Evolutionary conservation across 1,284 basidiomycete genomes (phyloP).

Genomic region (Cerrena zonata): DNA sequence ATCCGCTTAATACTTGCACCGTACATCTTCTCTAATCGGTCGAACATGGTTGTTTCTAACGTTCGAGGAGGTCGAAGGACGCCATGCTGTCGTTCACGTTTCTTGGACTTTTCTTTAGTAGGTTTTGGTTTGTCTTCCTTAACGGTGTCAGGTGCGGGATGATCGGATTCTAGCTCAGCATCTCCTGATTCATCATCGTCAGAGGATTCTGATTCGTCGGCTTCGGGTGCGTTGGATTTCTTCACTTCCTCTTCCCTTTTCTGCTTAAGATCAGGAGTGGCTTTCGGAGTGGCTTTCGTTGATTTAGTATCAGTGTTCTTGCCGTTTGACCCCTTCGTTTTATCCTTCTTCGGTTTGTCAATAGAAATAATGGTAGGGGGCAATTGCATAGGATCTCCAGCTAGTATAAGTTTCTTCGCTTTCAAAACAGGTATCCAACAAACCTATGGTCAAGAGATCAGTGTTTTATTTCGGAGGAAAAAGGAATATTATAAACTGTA

Average conservation of each 20-base stretch:
- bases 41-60: slow-evolving; percentile 86
- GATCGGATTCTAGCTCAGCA: neutral
- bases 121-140: neutral
- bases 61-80: slow-evolving; percentile 61
- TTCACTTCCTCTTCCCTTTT: neutral
- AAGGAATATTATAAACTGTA: slow-evolving; percentile 26
- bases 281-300: neutral
- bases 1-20: slow-evolving; percentile 80
- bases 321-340: slow-evolving; percentile 6
- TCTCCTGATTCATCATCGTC: neutral
- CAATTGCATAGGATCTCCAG: slow-evolving; percentile 86
- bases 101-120: neutral
- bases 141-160: neutral
- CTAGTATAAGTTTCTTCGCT: slow-evolving; percentile 81
- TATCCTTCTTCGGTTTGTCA: slow-evolving; percentile 32
- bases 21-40: slow-evolving; percentile 83
- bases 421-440: slow-evolving; percentile 96
- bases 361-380: slow-evolving; percentile 85
- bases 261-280: neutral
- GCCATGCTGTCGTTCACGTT: neutral
- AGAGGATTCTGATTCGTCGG: neutral
- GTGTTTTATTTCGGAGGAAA: neutral
- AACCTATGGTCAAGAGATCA: slow-evolving; percentile 41
- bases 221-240: no score
- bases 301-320: neutral